These are phyloP conservation scores for Pleurotus djamor DNA, from an alignment of 768 basidiomycete species.

Conservation along the genomic window DNA sequence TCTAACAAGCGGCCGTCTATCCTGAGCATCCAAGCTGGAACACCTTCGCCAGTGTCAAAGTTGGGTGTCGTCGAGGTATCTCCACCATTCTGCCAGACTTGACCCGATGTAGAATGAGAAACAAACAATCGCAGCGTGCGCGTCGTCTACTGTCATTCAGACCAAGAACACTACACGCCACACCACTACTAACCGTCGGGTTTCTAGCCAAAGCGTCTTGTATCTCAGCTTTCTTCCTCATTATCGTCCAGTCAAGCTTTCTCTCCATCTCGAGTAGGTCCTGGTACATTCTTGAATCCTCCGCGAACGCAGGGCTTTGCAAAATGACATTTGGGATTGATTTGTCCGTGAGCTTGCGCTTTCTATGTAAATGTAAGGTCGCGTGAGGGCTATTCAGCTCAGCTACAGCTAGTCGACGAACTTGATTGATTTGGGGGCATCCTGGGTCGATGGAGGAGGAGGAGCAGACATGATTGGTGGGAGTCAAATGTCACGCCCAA, in stretches of 20 bases:
- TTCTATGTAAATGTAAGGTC: conserved; percentile 32
- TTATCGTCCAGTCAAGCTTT: conserved; percentile 93
- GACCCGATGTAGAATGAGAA: conserved; percentile 84
- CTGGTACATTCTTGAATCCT: conserved; percentile 85
- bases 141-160: conserved; percentile 51
- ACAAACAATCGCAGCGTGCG: conserved; percentile 84
- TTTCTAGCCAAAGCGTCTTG: conserved; percentile 80
- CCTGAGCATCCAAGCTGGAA: conserved; percentile 86
- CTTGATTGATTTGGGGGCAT: background rate
- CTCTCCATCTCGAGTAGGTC: conserved; percentile 87
- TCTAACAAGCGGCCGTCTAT: conserved; percentile 87
- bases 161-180: too few relatives aligned
- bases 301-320: conserved; percentile 71
- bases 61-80: conserved; percentile 41
- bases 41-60: conserved; percentile 84
- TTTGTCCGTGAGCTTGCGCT: conserved; percentile 79
- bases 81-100: conserved; percentile 76
- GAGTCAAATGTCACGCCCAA: too few relatives aligned
- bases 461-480: background rate
- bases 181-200: too few relatives aligned
- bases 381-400: background rate
- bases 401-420: background rate
- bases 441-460: background rate
- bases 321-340: conserved; percentile 74
- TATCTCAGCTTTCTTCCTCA: conserved; percentile 85